phyloP scores from a whole-genome alignment of 306 rosid species.

The Corylus avellana region DNA sequence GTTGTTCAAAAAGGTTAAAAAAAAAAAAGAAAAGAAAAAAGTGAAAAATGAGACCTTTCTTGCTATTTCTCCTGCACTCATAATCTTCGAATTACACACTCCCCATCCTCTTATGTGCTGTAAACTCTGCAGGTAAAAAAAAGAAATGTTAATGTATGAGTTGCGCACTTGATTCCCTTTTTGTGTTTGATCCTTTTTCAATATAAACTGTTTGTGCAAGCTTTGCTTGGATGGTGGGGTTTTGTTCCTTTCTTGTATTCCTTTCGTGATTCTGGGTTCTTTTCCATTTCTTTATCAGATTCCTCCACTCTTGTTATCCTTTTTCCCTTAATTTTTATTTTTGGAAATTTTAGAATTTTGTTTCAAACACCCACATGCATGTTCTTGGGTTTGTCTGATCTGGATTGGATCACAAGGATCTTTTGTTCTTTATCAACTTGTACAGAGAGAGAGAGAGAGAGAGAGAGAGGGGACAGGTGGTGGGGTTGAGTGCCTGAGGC shows the following conservation, averaged over 20 bases:
- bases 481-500: conserved; percentile 48
- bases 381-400: conserved; percentile 89
- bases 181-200: conserved; percentile 34
- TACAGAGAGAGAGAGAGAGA: conserved; percentile 5
- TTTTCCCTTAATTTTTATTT: conserved; percentile 7
- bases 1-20: conserved; percentile 6
- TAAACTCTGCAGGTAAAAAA: not conserved
- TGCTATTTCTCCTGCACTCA: not conserved
- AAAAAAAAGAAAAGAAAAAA: not conserved
- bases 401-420: conserved; percentile 94
- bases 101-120: no score
- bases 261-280: conserved; percentile 42
- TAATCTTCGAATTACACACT: not conserved
- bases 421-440: conserved; percentile 58
- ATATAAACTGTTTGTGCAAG: conserved; percentile 33
- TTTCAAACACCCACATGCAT: conserved; percentile 73
- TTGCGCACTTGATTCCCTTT: conserved; percentile 35
- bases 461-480: conserved; percentile 10
- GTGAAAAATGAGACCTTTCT: not conserved
- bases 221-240: conserved; percentile 68
- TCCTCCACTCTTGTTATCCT: conserved; percentile 23
- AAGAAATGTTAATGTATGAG: conserved; percentile 8
- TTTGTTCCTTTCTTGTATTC: conserved; percentile 51
- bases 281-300: conserved; percentile 28
- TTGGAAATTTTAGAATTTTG: conserved; percentile 31